Percentiles rank a stretch among this genome's conserved stretches.
Evolutionary conservation across 2,329 filamentous ascomycete genomes (phyloP).

Genomic region (Monascus ruber): DNA sequence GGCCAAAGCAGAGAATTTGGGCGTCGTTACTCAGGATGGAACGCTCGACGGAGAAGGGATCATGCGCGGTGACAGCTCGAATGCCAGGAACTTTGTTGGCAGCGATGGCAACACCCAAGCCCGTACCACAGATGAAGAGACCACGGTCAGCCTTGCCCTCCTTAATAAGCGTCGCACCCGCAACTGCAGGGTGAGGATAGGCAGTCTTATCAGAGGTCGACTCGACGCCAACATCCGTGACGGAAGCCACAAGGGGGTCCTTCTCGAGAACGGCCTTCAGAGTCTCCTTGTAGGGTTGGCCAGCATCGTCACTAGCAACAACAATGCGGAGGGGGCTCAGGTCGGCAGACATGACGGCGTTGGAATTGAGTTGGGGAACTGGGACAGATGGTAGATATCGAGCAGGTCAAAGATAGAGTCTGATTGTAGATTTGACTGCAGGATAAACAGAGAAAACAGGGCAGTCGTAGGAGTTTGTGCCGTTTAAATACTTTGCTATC

Average conservation of each 20-base stretch:
- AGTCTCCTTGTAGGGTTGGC: conserved; percentile 65
- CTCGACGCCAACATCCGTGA: conserved; percentile 65
- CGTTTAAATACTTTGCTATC: neutral
- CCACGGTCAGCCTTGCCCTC: conserved; percentile 57
- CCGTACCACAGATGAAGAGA: conserved; percentile 70
- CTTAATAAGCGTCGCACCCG: conserved; percentile 48
- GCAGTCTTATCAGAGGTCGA: conserved; percentile 60
- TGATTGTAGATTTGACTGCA: neutral
- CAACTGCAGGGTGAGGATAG: conserved; percentile 68
- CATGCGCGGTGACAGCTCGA: conserved; percentile 79
- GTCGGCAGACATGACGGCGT: conserved; percentile 19
- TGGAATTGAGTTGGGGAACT: conserved; percentile 2
- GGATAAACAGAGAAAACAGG: neutral
- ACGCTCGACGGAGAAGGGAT: conserved; percentile 72
- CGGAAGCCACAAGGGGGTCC: conserved; percentile 53
- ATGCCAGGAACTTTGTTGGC: conserved; percentile 81
- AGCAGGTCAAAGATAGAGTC: neutral
- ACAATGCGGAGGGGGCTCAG: conserved; percentile 44
- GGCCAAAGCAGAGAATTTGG: conserved; percentile 77
- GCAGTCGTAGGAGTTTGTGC: neutral
- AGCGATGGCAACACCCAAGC: conserved; percentile 75
- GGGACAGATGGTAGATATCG: conserved; percentile 1
- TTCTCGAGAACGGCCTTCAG: conserved; percentile 62
- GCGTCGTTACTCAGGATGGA: conserved; percentile 74
- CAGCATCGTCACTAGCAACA: conserved; percentile 59